Evolutionary conservation across 192 early-diverging fungal species (phyloP).

Genomic region (Mortierella alpina): DNA sequence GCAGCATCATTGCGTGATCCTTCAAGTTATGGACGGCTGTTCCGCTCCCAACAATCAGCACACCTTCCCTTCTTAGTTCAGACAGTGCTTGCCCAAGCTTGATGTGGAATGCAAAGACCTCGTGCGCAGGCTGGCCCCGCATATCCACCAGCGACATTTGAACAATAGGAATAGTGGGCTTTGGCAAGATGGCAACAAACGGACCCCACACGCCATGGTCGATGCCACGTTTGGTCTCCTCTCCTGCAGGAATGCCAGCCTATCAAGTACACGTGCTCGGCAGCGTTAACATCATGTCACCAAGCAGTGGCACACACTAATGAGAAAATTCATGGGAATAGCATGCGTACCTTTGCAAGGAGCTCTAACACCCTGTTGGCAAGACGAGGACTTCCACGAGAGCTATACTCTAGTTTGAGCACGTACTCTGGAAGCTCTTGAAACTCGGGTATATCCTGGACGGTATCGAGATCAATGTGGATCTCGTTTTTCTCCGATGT

Average conservation of each 20-base stretch:
- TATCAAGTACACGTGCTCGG: slow-evolving; percentile 13
- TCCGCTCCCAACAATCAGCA: slow-evolving; percentile 75
- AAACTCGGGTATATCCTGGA: no score
- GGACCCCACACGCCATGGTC: slow-evolving; percentile 82
- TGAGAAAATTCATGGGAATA: no score
- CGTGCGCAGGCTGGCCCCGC: slow-evolving; percentile 45
- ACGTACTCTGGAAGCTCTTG: no score
- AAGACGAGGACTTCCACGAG: no score
- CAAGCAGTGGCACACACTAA: no score
- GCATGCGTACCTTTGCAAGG: no score
- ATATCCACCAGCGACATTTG: slow-evolving; percentile 69
- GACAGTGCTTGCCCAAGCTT: slow-evolving; percentile 63
- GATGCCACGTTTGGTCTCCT: slow-evolving; percentile 65
- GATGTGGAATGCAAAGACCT: slow-evolving; percentile 65
- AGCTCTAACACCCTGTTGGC: no score
- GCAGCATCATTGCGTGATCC: slow-evolving; percentile 54
- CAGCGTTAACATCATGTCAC: no score
- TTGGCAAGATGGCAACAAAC: slow-evolving; percentile 68
- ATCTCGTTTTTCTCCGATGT: no score
- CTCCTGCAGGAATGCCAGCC: slow-evolving; percentile 57
- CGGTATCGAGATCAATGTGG: no score
- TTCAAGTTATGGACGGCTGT: slow-evolving; percentile 75
- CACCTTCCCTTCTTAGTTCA: slow-evolving; percentile 62
- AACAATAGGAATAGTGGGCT: slow-evolving; percentile 68
- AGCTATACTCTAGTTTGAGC: no score